Percentiles rank a stretch among this genome's conserved stretches.
Conservation (phyloP, 768 basidiomycete genomes). For the Tylopilus intermedius region DNA sequence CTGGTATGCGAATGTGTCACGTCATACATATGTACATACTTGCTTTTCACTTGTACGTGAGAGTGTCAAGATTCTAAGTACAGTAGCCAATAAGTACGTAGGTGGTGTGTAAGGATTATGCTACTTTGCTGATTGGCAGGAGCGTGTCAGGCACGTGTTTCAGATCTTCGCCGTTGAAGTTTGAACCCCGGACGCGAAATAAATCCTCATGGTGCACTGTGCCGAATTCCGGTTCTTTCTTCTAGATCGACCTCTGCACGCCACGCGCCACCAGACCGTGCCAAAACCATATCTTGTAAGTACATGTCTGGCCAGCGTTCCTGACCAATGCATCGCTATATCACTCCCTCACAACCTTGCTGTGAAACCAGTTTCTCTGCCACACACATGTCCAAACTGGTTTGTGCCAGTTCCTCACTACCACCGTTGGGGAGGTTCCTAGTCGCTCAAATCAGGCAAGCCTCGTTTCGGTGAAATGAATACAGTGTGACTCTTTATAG, state of each 20-base stretch:
- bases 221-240: background rate
- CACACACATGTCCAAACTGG: background rate
- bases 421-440: background rate
- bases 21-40: too few relatives aligned
- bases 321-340: background rate
- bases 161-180: too few relatives aligned
- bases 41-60: too few relatives aligned
- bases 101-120: too few relatives aligned
- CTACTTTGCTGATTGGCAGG: background rate
- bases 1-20: too few relatives aligned
- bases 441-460: background rate
- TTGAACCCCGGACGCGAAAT: too few relatives aligned
- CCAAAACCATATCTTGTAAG: background rate
- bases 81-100: too few relatives aligned
- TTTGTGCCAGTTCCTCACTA: background rate
- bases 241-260: background rate
- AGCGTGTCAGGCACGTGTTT: background rate
- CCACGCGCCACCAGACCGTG: background rate
- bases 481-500: slow-evolving; percentile 6
- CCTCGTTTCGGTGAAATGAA: slow-evolving; percentile 9
- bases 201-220: background rate
- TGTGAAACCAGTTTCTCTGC: background rate
- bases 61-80: too few relatives aligned
- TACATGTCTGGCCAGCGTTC: background rate
- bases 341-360: background rate